These are phyloP conservation scores for Lecanicillium sp. DNA, from an alignment of 2,329 filamentous ascomycete species.

Conservation along the genomic window DNA sequence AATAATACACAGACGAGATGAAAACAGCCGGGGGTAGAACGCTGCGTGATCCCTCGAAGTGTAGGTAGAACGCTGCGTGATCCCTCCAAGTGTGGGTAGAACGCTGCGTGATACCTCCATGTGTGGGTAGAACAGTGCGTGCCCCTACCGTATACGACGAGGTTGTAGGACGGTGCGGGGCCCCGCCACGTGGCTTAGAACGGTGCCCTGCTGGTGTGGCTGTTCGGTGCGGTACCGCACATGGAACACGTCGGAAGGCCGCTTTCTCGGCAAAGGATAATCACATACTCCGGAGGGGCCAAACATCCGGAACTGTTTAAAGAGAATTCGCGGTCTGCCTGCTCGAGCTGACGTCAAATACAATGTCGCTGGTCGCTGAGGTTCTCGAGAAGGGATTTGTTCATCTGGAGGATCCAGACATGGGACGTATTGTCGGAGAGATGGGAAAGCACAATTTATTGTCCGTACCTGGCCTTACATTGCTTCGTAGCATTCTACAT, in stretches of 20 bases:
- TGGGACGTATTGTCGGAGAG: background rate
- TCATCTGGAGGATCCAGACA: background rate
- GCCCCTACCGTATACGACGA: too few relatives aligned
- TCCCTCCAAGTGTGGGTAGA: background rate
- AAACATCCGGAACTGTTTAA: background rate
- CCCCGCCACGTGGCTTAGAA: background rate
- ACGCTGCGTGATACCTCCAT: background rate
- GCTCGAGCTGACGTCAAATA: background rate
- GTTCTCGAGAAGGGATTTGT: background rate
- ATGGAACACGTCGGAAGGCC: background rate
- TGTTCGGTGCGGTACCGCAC: background rate
- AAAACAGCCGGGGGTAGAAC: background rate
- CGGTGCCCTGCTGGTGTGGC: background rate
- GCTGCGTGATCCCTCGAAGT: background rate
- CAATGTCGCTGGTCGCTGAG: background rate
- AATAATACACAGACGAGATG: too few relatives aligned
- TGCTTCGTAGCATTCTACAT: background rate
- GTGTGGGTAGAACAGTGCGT: background rate
- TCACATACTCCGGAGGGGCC: background rate
- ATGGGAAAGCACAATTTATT: background rate
- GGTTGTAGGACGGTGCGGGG: background rate
- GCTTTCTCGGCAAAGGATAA: background rate
- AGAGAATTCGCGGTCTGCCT: background rate
- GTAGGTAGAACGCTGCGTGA: background rate
- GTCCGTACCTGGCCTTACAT: background rate